Percentiles rank a stretch among this genome's conserved stretches.
phyloP scores from a whole-genome alignment of 495 filamentous ascomycete genomes.

The Aspergillus cristatus region DNA sequence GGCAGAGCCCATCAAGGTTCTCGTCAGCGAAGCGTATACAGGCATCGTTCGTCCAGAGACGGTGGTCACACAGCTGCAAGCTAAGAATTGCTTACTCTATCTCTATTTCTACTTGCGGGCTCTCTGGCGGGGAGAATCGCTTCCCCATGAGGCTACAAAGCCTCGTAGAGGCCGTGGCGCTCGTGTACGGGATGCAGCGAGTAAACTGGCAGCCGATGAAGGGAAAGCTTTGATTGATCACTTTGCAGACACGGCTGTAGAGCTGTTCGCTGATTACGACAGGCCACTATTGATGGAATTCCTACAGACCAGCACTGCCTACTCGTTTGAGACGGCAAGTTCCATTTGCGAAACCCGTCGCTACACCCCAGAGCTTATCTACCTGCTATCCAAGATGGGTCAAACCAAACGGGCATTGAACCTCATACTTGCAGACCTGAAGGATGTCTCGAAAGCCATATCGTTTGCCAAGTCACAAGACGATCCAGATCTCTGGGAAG shows the following conservation, averaged over 20 bases:
- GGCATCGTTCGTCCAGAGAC: slow-evolving; percentile 71
- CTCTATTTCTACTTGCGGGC: slow-evolving; percentile 86
- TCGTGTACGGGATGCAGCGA: slow-evolving; percentile 30
- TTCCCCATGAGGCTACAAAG: slow-evolving; percentile 27
- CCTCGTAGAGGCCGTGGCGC: slow-evolving; percentile 30
- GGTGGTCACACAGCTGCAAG: slow-evolving; percentile 66
- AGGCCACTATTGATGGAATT: slow-evolving; percentile 74
- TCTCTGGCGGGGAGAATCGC: slow-evolving; percentile 67
- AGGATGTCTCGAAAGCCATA: slow-evolving; percentile 85
- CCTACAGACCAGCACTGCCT: slow-evolving; percentile 72
- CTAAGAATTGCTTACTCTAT: slow-evolving; percentile 50
- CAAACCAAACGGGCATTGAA: slow-evolving; percentile 83
- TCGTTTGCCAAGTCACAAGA: slow-evolving; percentile 87
- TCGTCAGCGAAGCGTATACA: slow-evolving; percentile 84
- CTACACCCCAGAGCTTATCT: slow-evolving; percentile 85
- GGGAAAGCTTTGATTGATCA: slow-evolving; percentile 73
- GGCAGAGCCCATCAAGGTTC: slow-evolving; percentile 70
- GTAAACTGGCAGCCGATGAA: slow-evolving; percentile 42
- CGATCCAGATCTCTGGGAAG: slow-evolving; percentile 87
- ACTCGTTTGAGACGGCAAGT: slow-evolving; percentile 69
- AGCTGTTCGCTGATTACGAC: slow-evolving; percentile 78
- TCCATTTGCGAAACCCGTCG: slow-evolving; percentile 66
- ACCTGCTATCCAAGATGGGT: slow-evolving; percentile 87
- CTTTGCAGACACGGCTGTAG: slow-evolving; percentile 75
- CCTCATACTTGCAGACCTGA: slow-evolving; percentile 80